A percentile compares a stretch with the other conserved stretches of the same genome.
Conservation (phyloP, 768 basidiomycete species). For the Xanthoconium stramineum region DNA sequence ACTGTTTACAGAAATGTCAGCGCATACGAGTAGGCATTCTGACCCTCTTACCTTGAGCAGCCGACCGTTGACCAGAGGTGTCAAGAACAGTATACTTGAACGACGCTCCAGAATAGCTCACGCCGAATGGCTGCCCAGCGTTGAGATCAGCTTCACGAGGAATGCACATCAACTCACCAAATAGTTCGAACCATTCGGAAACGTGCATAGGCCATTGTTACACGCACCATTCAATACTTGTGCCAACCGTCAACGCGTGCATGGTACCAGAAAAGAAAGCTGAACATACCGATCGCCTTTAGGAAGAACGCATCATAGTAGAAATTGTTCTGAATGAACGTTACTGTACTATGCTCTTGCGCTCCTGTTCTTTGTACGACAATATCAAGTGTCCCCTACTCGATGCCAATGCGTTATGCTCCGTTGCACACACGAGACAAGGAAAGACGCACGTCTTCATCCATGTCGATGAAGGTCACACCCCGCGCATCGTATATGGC, state of each 20-base stretch:
- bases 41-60: constrained; percentile 70
- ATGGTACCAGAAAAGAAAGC: background rate
- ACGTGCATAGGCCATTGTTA: constrained; percentile 72
- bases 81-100: constrained; percentile 98
- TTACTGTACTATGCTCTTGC: constrained; percentile 56
- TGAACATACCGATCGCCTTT: constrained; percentile 80
- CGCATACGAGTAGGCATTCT: background rate
- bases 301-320: constrained; percentile 99
- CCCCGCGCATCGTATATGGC: constrained; percentile 74
- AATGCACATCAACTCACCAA: constrained; percentile 52
- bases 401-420: background rate
- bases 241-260: background rate
- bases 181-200: constrained; percentile 61
- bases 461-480: constrained; percentile 83
- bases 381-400: constrained; percentile 87
- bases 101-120: constrained; percentile 90
- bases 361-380: constrained; percentile 80
- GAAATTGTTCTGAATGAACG: constrained; percentile 95
- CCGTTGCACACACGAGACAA: background rate
- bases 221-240: constrained; percentile 93
- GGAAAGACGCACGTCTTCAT: constrained; percentile 78
- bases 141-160: constrained; percentile 1
- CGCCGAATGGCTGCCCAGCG: constrained; percentile 75
- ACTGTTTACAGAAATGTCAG: constrained; percentile 44
- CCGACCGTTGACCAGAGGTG: constrained; percentile 81